A percentile compares a stretch with the other conserved stretches of the same genome.
Evolutionary conservation across 2,329 filamentous ascomycete species (phyloP).

Genomic region (Aspergillus caelatus): DNA sequence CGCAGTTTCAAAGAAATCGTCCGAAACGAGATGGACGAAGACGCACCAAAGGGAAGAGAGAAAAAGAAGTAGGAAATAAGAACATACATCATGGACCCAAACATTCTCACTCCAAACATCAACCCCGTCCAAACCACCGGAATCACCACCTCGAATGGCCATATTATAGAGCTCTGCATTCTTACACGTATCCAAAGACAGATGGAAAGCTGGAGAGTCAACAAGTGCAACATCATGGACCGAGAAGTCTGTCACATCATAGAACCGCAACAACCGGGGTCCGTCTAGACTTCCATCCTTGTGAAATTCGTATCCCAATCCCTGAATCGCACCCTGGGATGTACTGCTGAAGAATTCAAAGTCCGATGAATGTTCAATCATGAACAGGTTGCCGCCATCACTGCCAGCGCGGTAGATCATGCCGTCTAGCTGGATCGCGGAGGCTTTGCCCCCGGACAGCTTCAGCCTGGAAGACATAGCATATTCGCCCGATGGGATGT

Average conservation of each 20-base stretch:
- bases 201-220: slow-evolving; percentile 55
- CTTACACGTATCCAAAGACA: slow-evolving; percentile 53
- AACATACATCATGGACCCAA: slow-evolving; percentile 57
- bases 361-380: slow-evolving; percentile 52
- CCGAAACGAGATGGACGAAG: neutral
- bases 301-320: slow-evolving; percentile 55
- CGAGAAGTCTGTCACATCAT: slow-evolving; percentile 51
- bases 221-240: slow-evolving; percentile 55
- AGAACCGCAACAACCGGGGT: slow-evolving; percentile 51
- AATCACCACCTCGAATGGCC: slow-evolving; percentile 56
- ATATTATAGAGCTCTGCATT: slow-evolving; percentile 60
- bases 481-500: slow-evolving; percentile 55
- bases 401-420: slow-evolving; percentile 55
- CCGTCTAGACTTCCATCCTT: slow-evolving; percentile 43
- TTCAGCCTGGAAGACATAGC: slow-evolving; percentile 55
- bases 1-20: neutral
- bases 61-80: no score
- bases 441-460: slow-evolving; percentile 50
- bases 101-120: slow-evolving; percentile 59
- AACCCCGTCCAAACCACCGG: slow-evolving; percentile 59
- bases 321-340: slow-evolving; percentile 56
- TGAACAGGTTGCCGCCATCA: slow-evolving; percentile 57
- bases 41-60: neutral
- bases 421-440: slow-evolving; percentile 58
- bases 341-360: slow-evolving; percentile 59